These are phyloP conservation scores for Musa schizocarpa DNA, from an alignment of 176 grass and related monocot species.

Conservation along the genomic window DNA sequence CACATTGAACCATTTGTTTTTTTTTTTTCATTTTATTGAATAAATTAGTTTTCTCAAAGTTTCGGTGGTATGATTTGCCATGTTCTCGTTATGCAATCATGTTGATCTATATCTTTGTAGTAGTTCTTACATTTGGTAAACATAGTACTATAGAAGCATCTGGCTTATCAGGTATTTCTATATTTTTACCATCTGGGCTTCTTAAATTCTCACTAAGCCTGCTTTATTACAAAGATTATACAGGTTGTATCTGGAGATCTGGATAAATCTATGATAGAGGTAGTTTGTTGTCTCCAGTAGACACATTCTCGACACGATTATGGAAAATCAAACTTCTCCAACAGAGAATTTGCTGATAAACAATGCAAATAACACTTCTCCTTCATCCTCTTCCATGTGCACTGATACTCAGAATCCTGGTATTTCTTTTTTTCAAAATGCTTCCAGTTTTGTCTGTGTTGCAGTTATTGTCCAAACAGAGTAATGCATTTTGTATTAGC, in stretches of 20 bases:
- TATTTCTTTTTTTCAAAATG: not conserved
- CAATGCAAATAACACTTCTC: not conserved
- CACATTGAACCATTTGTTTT: no score
- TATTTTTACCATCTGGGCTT: not conserved
- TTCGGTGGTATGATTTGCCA: not conserved
- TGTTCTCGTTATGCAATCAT: not conserved
- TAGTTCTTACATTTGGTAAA: not conserved
- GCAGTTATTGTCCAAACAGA: not conserved
- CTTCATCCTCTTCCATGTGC: constrained; percentile 8
- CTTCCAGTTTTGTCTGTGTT: not conserved
- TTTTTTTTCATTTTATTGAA: no score
- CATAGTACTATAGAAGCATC: not conserved
- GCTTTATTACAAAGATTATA: not conserved
- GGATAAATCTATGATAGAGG: not conserved
- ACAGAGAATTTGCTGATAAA: constrained; percentile 9
- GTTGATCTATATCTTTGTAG: not conserved
- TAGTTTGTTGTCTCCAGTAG: not conserved
- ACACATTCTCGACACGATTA: not conserved
- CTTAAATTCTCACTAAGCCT: not conserved
- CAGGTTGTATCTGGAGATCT: not conserved
- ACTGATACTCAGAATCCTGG: constrained; percentile 6
- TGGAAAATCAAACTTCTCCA: constrained; percentile 10
- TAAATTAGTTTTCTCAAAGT: no score
- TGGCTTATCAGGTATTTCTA: not conserved
- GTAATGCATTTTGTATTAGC: not conserved